phyloP scores from a whole-genome alignment of 2,329 filamentous ascomycete genomes.

The Sclerotinia glacialis region DNA sequence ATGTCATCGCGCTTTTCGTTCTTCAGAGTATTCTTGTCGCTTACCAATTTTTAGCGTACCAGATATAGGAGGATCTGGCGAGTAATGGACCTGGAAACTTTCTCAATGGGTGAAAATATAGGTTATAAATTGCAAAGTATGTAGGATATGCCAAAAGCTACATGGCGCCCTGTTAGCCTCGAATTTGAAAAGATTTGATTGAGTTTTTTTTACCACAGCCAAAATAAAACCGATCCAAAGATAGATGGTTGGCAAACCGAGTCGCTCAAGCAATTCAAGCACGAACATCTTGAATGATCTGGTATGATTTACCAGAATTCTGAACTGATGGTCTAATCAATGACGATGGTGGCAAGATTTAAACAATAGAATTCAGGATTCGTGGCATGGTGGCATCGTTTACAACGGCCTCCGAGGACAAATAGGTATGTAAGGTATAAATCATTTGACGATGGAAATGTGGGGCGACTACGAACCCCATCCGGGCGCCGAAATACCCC shows the following conservation, averaged over 20 bases:
- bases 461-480: background rate
- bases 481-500: background rate
- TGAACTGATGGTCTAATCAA: background rate
- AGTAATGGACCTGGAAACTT: conserved; percentile 17
- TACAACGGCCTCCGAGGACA: background rate
- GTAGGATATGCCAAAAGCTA: background rate
- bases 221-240: background rate
- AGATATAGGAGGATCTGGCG: conserved; percentile 14
- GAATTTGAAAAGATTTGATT: background rate
- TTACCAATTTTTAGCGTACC: conserved; percentile 18
- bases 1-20: background rate
- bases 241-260: background rate
- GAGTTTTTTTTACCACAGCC: background rate
- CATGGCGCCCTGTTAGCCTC: background rate
- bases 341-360: background rate
- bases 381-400: background rate
- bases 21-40: background rate
- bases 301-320: background rate
- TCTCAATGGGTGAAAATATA: conserved; percentile 18
- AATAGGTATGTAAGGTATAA: background rate
- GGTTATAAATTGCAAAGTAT: conserved; percentile 18
- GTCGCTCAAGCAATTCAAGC: background rate
- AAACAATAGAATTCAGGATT: background rate
- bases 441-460: background rate
- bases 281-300: background rate